phyloP scores from a whole-genome alignment of 2,329 filamentous ascomycete species.

The Penicillium sclerotigenum region DNA sequence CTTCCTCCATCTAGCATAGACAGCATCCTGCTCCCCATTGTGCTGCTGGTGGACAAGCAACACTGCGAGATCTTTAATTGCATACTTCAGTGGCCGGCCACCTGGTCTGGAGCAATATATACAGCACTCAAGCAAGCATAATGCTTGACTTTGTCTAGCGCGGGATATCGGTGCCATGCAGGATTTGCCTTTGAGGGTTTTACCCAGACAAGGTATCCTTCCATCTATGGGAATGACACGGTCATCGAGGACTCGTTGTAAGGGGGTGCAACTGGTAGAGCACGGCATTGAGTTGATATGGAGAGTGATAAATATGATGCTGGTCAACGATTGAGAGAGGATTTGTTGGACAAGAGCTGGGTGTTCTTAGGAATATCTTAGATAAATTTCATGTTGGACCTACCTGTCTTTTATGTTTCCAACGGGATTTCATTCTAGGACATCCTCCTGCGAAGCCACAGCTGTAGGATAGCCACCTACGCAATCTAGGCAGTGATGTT shows the following conservation, averaged over 20 bases:
- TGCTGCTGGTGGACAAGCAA: not conserved
- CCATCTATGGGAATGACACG: not conserved
- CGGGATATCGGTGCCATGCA: not conserved
- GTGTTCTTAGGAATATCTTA: not conserved
- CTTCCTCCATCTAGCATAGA: not conserved
- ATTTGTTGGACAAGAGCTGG: not conserved
- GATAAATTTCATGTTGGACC: not conserved
- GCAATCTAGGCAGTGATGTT: not conserved
- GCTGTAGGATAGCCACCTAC: not conserved
- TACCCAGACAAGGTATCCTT: not conserved
- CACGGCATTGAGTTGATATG: not conserved
- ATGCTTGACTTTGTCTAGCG: not conserved
- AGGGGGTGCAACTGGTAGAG: not conserved
- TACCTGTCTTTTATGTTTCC: not conserved
- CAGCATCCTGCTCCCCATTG: not conserved
- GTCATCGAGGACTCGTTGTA: not conserved
- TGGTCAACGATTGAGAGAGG: not conserved
- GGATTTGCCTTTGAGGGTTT: not conserved
- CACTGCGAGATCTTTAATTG: not conserved
- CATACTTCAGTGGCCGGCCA: not conserved
- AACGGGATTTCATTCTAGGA: not conserved
- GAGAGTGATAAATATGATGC: not conserved
- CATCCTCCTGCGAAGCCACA: not conserved
- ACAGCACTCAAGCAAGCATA: not conserved
- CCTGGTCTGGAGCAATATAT: not conserved